Evolutionary conservation across 129 eudicot species (phyloP), one percentile per base, ranked within the genome.

Genomic region (Flaveria brownii): DNA sequence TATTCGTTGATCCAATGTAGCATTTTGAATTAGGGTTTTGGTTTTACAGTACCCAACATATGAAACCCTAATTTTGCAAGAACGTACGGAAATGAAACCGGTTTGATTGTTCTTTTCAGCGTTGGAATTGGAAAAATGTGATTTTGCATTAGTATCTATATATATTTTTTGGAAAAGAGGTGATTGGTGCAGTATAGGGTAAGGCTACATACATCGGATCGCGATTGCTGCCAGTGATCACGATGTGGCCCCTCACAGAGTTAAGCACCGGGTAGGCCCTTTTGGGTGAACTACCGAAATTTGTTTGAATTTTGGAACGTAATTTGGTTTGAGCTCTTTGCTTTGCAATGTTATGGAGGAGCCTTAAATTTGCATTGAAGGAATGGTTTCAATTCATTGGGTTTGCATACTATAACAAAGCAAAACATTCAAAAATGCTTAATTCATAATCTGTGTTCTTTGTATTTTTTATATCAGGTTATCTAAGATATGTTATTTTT

Each of bases 21-120:
- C 61, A 72, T 17, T 13, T 52, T 57, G 70, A 41, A 80, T 74
- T 66, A 43, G 71, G 75, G 79, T 33, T 78, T 42, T 49, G 62
- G 26, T 42, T 12, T 54, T 66, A 36, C 71, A 4, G 41, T 36
- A 36, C 41, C 41, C 0, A 36, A 4, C 41, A 0, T 51, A 60
- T 23, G 70, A 45, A 47, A 63, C 68, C 39, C 39, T 63, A 63
- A 74, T 43, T 15, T 15, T 54, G 50, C 45, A 42, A 39, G n/a
- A 22, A 41, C 13, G 26, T 17, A 33, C 49, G 54, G 0, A 75
- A 25, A 5, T 54, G 20, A 6, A 64, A 25, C 56, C 45, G 12
- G 16, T 25, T 61, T 43, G 26, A 72, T 3, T 52, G 1, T 71
- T 1, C 28, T 4, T 36, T 39, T 26, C 0, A 12, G 49, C 16